Evolutionary conservation across 2,329 filamentous ascomycete genomes (phyloP).

Genomic region (Cercospora brassicicola): DNA sequence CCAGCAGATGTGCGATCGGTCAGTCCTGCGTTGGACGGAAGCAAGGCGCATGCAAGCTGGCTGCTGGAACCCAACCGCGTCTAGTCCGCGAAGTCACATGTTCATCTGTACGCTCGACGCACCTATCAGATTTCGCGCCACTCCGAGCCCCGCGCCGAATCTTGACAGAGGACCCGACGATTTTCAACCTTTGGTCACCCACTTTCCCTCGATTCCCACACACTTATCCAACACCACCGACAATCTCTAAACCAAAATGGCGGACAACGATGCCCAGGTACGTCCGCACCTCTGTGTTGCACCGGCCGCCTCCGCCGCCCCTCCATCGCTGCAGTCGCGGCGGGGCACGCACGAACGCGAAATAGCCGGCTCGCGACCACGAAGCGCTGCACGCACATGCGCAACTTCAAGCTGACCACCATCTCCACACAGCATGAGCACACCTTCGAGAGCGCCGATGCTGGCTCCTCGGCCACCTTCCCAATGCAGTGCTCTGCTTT

Average conservation of each 20-base stretch:
- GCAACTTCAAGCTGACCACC: slow-evolving; percentile 22
- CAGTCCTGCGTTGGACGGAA: not conserved
- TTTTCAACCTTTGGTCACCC: slow-evolving; percentile 22
- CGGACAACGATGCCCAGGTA: slow-evolving; percentile 64
- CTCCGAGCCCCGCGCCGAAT: not conserved
- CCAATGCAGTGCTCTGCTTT: slow-evolving; percentile 99
- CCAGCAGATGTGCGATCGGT: not conserved
- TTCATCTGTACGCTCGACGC: not conserved
- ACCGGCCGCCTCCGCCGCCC: not conserved
- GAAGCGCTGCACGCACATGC: not conserved
- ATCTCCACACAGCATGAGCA: slow-evolving; percentile 52
- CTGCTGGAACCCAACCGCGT: not conserved
- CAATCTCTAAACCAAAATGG: slow-evolving; percentile 57
- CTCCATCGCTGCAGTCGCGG: not conserved
- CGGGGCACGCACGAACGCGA: slow-evolving; percentile 12
- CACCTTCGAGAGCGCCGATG: slow-evolving; percentile 90
- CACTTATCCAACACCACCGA: slow-evolving; percentile 33
- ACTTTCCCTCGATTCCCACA: slow-evolving; percentile 38
- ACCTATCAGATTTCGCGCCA: slow-evolving; percentile 1
- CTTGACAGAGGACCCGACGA: not conserved
- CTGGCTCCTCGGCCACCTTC: slow-evolving; percentile 90
- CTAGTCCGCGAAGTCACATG: not conserved
- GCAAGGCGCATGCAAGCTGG: not conserved
- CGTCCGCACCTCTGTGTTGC: slow-evolving; percentile 31
- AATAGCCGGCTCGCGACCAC: slow-evolving; percentile 8